Percentiles rank a stretch among this genome's conserved stretches.
Conservation (phyloP, 2,329 filamentous ascomycete genomes). For the Sarocladium oryzae region DNA sequence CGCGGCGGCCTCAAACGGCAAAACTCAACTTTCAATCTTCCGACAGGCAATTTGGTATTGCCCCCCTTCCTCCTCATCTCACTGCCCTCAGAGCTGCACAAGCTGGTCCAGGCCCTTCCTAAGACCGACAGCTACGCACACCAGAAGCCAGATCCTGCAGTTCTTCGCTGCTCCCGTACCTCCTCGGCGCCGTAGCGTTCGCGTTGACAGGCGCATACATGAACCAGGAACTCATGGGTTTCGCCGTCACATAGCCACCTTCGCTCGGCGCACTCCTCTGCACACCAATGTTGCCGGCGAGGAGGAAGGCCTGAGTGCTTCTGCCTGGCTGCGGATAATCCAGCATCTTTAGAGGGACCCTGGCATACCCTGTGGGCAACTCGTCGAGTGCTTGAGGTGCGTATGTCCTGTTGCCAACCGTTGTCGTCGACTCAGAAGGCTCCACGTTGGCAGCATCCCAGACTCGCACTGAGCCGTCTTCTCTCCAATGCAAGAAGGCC, state of each 20-base stretch:
- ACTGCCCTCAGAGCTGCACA: not conserved
- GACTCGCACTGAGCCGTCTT: slow-evolving; percentile 23
- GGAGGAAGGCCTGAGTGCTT: slow-evolving; percentile 26
- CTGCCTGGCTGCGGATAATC: slow-evolving; percentile 21
- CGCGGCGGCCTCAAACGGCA: too few species aligned
- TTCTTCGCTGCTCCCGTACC: slow-evolving; percentile 18
- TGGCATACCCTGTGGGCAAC: slow-evolving; percentile 32
- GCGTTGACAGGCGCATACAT: slow-evolving; percentile 29
- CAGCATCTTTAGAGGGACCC: slow-evolving; percentile 31
- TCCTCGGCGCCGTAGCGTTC: slow-evolving; percentile 14
- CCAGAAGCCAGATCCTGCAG: slow-evolving; percentile 9
- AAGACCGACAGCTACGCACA: not conserved
- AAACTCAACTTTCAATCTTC: too few species aligned
- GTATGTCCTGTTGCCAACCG: slow-evolving; percentile 25
- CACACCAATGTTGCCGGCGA: slow-evolving; percentile 33
- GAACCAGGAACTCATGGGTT: slow-evolving; percentile 34
- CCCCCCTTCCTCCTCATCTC: not conserved
- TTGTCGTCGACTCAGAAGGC: slow-evolving; percentile 11
- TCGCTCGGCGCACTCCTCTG: slow-evolving; percentile 16
- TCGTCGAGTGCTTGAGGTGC: slow-evolving; percentile 18
- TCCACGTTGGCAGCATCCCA: slow-evolving; percentile 11
- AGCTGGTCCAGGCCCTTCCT: not conserved
- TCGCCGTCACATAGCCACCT: slow-evolving; percentile 19
- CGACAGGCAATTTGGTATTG: too few species aligned
- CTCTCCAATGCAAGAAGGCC: slow-evolving; percentile 39